Base-by-base conservation (phyloP, 345 rosid genomes). In the Clausena lansium region DNA sequence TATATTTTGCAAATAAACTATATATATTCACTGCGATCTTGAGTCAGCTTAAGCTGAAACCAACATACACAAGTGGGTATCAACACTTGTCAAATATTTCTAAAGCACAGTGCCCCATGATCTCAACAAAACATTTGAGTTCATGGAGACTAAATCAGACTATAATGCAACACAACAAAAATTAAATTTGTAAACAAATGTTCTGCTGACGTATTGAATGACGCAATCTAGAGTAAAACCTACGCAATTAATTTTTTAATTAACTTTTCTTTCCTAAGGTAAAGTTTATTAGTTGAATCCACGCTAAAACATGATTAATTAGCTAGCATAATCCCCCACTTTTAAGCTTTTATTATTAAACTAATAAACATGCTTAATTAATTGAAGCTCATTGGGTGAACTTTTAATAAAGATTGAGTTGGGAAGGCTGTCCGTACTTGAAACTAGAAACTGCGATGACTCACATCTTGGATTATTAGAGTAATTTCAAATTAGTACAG, bases 181-280 rank as follows among this genome's bases (percentile, higher is more conserved):
- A 15, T 4, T 39, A 38, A 54, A 27, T 1, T 20, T 20, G 22
- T 52, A 60, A 77, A 77, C 1, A 62, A 77, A 67, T 19, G 14
- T 15, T 1, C 11, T 61, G 80, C 77, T 81, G 77, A 25, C 82
- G 78, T 64, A 76, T 35, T 1, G 78, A n/a, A 58, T 84, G 84
- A 78, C n/a, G 82, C 30, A 63, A 57, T 50, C 60, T 72, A 54
- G 59, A 80, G 80, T 55, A 78, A 60, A 77, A 65, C 39, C 32
- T 54, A 70, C 24, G 65, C 57, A 4, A 36, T 30, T 47, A 50
- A 58, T 57, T 33, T 54, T 14, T n/a, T n/a, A n/a, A n/a, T n/a
- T n/a, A n/a, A n/a, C n/a, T n/a, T n/a, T n/a, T n/a, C n/a, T n/a
- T n/a, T n/a, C n/a, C n/a, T 25, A 17, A 58, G 32, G 4, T 52